Conservation (phyloP, 805 yeast species). For the Sugiyamaella lignohabitans region DNA sequence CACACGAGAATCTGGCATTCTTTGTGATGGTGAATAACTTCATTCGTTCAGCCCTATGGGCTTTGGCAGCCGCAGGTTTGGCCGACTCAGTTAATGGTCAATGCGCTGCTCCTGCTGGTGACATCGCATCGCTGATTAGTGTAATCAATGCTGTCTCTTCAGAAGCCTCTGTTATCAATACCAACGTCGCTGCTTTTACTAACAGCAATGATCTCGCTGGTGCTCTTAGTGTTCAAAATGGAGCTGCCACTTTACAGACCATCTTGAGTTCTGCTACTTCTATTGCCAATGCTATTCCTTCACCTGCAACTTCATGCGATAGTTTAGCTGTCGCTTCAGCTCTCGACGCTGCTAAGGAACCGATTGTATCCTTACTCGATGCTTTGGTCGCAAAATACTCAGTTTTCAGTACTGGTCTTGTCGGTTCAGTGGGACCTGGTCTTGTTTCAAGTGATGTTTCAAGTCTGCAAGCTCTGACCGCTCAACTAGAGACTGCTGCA, state of each 20-base stretch:
- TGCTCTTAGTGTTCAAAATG: slow-evolving; percentile 27
- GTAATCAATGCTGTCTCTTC: background rate
- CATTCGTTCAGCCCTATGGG: background rate
- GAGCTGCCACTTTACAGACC: slow-evolving; percentile 18
- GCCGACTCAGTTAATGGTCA: background rate
- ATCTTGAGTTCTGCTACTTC: slow-evolving; percentile 16
- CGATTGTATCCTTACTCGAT: slow-evolving; percentile 18
- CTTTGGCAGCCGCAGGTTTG: background rate
- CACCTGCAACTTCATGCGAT: slow-evolving; percentile 14
- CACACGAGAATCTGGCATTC: no score
- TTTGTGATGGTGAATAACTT: background rate
- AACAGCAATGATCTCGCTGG: slow-evolving; percentile 23
- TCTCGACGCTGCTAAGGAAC: slow-evolving; percentile 9
- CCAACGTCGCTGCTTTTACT: slow-evolving; percentile 4
- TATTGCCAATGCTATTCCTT: slow-evolving; percentile 11
- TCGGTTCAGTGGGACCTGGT: slow-evolving; percentile 10
- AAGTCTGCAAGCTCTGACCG: background rate
- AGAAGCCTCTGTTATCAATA: background rate
- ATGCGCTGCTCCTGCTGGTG: slow-evolving; percentile 1
- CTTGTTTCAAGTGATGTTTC: slow-evolving; percentile 1
- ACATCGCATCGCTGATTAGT: background rate
- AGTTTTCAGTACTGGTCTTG: slow-evolving; percentile 23
- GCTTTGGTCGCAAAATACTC: slow-evolving; percentile 20
- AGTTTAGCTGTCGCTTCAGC: slow-evolving; percentile 8
- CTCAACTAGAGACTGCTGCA: background rate